Evolutionary conservation across 495 filamentous ascomycete species (phyloP).

Genomic region (Bathelium albidoporum): DNA sequence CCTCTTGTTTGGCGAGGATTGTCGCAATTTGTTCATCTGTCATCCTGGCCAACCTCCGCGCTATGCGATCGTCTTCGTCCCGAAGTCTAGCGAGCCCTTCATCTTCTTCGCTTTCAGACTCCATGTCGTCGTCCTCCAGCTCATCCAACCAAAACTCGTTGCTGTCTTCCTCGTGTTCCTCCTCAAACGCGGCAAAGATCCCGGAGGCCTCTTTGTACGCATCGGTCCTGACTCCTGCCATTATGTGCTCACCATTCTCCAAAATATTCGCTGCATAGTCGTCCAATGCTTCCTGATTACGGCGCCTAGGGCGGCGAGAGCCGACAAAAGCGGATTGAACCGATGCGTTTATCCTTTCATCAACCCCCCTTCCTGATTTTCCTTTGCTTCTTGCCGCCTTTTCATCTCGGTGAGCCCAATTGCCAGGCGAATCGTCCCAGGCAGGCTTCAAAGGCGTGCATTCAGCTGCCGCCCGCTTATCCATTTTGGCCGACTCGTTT

Average conservation of each 20-base stretch:
- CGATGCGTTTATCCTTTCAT: background rate
- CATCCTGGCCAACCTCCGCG: conserved; percentile 26
- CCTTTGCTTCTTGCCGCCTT: too few relatives aligned
- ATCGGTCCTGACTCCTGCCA: background rate
- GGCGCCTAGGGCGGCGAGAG: conserved; percentile 4
- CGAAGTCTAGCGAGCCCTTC: conserved; percentile 18
- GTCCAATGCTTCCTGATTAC: conserved; percentile 17
- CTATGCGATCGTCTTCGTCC: conserved; percentile 27
- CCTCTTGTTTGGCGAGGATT: conserved; percentile 55
- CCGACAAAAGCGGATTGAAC: background rate
- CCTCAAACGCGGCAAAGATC: background rate
- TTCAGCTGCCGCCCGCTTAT: too few relatives aligned
- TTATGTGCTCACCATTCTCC: conserved; percentile 20
- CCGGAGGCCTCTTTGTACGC: background rate
- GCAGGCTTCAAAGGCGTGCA: too few relatives aligned
- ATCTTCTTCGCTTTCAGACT: conserved; percentile 25
- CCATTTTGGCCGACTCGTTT: too few relatives aligned
- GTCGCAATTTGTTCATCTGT: conserved; percentile 50
- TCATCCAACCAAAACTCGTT: conserved; percentile 18
- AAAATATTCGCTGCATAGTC: conserved; percentile 19
- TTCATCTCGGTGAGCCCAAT: background rate
- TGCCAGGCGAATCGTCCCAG: background rate
- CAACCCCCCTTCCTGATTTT: background rate
- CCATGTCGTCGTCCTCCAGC: conserved; percentile 32
- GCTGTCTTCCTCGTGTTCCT: conserved; percentile 18